phyloP scores from a whole-genome alignment of 179 eudicot species.

The Heliamphora pulchella region DNA sequence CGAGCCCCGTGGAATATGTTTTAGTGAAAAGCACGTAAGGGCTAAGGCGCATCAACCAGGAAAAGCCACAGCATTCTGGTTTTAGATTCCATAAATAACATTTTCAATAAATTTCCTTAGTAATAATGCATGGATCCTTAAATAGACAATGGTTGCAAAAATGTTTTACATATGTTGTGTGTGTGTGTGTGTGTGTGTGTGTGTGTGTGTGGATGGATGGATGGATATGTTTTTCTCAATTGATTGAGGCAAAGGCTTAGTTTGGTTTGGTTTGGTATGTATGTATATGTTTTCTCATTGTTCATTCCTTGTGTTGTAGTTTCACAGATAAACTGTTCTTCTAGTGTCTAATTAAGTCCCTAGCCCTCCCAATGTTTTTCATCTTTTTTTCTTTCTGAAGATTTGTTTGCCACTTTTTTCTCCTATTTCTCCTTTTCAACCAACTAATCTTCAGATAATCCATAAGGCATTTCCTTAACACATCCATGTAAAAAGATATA shows the following conservation, averaged over 20 bases:
- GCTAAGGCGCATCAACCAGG: not conserved
- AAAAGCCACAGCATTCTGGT: not conserved
- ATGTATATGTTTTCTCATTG: not conserved
- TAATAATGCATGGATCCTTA: not conserved
- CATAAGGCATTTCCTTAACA: not conserved
- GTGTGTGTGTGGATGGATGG: no score
- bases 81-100: not conserved
- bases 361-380: not conserved
- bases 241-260: no score
- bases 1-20: not conserved
- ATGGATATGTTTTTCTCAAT: no score
- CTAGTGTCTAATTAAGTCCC: not conserved
- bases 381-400: not conserved
- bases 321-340: not conserved
- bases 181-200: no score
- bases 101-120: not conserved
- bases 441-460: not conserved
- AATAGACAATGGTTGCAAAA: not conserved
- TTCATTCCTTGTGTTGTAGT: not conserved
- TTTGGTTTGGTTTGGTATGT: no score
- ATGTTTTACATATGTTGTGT: no score
- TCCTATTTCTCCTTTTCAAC: not conserved
- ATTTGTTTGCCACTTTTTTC: constrained; percentile 5
- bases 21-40: not conserved
- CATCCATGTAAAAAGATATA: not conserved